phyloP scores from a whole-genome alignment of 2,329 filamentous ascomycete species.

The Stagonosporopsis chrysanthemi region DNA sequence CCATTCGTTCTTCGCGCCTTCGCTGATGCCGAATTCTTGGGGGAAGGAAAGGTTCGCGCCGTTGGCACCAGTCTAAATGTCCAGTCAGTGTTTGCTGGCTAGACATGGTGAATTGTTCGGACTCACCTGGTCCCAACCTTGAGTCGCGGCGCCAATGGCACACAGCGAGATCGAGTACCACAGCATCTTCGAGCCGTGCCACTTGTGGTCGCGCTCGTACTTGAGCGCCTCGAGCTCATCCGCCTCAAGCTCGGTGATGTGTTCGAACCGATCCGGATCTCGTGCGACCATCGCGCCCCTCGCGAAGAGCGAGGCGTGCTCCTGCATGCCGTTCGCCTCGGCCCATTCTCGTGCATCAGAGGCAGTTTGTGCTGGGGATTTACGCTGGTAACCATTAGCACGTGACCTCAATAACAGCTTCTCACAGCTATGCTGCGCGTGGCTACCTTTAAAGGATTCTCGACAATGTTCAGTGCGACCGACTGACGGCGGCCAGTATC shows the following conservation, averaged over 20 bases:
- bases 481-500: constrained; percentile 47
- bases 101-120: no score
- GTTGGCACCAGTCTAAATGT: constrained; percentile 60
- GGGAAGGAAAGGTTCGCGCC: constrained; percentile 69
- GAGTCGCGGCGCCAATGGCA: constrained; percentile 73
- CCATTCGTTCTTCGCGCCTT: constrained; percentile 36
- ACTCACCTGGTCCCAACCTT: constrained; percentile 64
- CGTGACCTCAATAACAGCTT: constrained; percentile 20
- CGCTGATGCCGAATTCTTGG: constrained; percentile 58
- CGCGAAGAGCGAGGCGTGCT: constrained; percentile 66
- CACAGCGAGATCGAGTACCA: constrained; percentile 73
- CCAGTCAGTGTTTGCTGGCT: not conserved
- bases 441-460: constrained; percentile 55
- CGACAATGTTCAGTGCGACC: constrained; percentile 56
- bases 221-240: constrained; percentile 66
- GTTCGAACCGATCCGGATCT: constrained; percentile 69
- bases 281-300: constrained; percentile 79
- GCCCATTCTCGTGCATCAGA: constrained; percentile 69
- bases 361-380: constrained; percentile 60
- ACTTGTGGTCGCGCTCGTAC: constrained; percentile 71
- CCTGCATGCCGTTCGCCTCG: constrained; percentile 63
- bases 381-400: constrained; percentile 51
- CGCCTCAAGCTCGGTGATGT: constrained; percentile 66
- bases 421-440: not conserved
- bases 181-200: constrained; percentile 63